phyloP scores from a whole-genome alignment of 2,329 filamentous ascomycete genomes.

The Pleurostoma richardsiae region DNA sequence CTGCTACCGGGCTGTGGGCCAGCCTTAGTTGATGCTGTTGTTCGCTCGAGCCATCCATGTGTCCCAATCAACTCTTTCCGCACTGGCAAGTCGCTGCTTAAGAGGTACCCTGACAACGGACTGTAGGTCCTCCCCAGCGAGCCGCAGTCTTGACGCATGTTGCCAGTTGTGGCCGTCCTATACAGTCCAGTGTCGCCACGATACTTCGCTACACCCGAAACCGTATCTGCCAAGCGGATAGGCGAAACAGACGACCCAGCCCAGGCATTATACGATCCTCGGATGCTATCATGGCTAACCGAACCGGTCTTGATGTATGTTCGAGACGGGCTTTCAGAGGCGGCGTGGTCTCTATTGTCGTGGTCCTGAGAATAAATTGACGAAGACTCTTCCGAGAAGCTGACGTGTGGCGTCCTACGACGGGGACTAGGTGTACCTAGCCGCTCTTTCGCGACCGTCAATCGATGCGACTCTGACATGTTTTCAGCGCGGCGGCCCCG shows the following conservation, averaged over 20 bases:
- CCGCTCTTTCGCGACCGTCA: no score
- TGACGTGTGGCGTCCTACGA: no score
- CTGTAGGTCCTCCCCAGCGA: conserved; percentile 26
- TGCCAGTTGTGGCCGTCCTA: conserved; percentile 7
- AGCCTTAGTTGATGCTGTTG: conserved; percentile 18
- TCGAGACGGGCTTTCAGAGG: conserved; percentile 19
- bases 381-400: conserved; percentile 13
- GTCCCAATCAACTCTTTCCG: conserved; percentile 49
- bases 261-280: conserved; percentile 3
- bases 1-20: conserved; percentile 6
- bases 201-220: neutral
- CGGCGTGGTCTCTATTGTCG: conserved; percentile 6
- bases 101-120: conserved; percentile 36
- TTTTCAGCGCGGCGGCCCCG: no score
- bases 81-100: conserved; percentile 30
- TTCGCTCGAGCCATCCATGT: conserved; percentile 52
- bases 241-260: conserved; percentile 1
- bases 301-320: conserved; percentile 12
- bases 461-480: no score
- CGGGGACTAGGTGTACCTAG: no score
- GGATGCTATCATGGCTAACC: conserved; percentile 4
- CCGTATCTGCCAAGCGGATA: neutral
- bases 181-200: conserved; percentile 4
- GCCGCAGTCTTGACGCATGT: conserved; percentile 7
- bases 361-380: conserved; percentile 26